Percentiles rank a stretch among this genome's conserved stretches.
Evolutionary conservation across 352 stramenopile species (phyloP).

Genomic region (Phytopythium delawarense): DNA sequence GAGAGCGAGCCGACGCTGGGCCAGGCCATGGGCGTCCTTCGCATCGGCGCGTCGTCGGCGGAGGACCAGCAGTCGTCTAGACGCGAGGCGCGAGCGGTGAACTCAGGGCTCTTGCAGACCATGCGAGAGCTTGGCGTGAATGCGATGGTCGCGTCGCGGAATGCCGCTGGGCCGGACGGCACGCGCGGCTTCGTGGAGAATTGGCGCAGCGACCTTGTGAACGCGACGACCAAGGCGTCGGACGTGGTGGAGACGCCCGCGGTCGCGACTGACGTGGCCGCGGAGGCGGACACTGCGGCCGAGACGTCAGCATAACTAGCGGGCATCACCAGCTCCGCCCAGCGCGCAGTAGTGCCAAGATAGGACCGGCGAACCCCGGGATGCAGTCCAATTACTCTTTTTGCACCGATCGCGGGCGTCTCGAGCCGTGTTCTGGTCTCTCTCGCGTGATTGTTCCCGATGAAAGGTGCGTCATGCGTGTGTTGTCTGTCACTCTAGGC

Average conservation of each 20-base stretch:
- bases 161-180: conserved; percentile 72
- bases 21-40: conserved; percentile 48
- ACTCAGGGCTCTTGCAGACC: conserved; percentile 60
- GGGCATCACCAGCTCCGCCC: not conserved
- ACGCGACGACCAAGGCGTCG: conserved; percentile 6
- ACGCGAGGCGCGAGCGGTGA: conserved; percentile 48
- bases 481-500: not conserved
- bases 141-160: conserved; percentile 54
- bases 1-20: conserved; percentile 15
- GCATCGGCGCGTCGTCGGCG: conserved; percentile 22
- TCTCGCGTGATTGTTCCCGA: not conserved
- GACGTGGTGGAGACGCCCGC: not conserved
- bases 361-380: conserved; percentile 1
- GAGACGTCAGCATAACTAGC: conserved; percentile 2
- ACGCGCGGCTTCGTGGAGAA: conserved; percentile 59
- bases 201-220: conserved; percentile 28
- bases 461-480: not conserved
- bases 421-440: not conserved
- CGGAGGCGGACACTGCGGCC: not conserved
- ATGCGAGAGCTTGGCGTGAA: conserved; percentile 65
- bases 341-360: not conserved
- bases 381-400: conserved; percentile 7
- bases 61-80: conserved; percentile 13
- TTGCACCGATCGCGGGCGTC: not conserved
- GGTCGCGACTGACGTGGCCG: not conserved